Evolutionary conservation across 345 rosid genomes (phyloP), one percentile per base, ranked within the genome.

Genomic region (Carallia brachiata): DNA sequence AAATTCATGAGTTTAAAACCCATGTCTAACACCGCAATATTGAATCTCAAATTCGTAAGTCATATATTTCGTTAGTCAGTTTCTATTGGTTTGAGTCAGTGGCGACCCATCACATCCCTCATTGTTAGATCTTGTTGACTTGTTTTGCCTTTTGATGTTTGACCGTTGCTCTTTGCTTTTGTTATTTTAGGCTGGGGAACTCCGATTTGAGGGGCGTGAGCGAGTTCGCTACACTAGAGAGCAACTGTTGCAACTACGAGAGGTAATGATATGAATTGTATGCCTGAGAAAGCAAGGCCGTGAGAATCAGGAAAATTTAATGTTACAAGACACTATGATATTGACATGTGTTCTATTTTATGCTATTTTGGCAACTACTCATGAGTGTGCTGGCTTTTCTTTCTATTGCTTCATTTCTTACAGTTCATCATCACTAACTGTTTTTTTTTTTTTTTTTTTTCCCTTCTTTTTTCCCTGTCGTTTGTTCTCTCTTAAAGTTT

Each of bases 181-280:
- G 18, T 36, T n/a, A 52, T 66, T 12, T 66, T 52, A 66, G 69
- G 31, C 48, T 12, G 60, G 60, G 36, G 60, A 66, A 28, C 19
- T 52, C 44, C 48, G 69, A 27, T 66, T 66, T 66, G 69, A 66
- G 52, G 58, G 30, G 23, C 39, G n/a, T 15, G 72, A 68, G 36
- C 28, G 28, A 34, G n/a, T 57, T 58, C 72, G 28, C 63, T 62
- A 69, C 32, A 59, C 65, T 0, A 34, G 37, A 50, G 56, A 60
- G 64, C 72, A 69, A 39, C 72, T 69, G 58, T 6, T 61, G 59
- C 72, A 18, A 53, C 31, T 52, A 32, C 32, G 23, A 18, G 31
- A 66, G 69, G 69, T 66, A 52, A 64, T 6, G 13, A 39, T 54
- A n/a, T 56, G 15, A 19, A 19, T 56, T 56, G 31, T 56, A 4